Percentiles rank a stretch among this genome's conserved stretches.
These are phyloP conservation scores for Cyclotella sp. DNA, from an alignment of 108 stramenopile species.

Conservation along the genomic window DNA sequence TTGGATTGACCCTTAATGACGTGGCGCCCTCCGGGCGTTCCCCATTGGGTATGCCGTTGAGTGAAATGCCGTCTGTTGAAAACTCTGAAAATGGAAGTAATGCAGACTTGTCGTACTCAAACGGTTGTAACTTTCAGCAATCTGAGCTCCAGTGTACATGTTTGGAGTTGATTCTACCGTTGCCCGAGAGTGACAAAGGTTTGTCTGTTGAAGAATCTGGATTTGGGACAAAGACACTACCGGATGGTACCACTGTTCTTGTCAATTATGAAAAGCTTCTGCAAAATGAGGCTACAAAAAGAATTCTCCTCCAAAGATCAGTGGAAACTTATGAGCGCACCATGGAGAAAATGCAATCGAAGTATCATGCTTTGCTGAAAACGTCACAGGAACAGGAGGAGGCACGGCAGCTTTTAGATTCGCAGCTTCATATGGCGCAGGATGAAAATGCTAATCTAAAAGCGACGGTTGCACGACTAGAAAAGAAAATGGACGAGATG, in stretches of 20 bases:
- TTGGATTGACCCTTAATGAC: not conserved
- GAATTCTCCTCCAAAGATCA: conserved; percentile 70
- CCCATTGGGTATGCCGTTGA: conserved; percentile 45
- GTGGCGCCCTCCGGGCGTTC: not conserved
- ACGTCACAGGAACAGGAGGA: conserved; percentile 30
- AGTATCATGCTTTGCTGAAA: conserved; percentile 14
- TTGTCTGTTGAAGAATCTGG: conserved; percentile 22
- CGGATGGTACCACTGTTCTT: conserved; percentile 57
- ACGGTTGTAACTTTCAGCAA: conserved; percentile 9
- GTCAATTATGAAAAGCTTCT: conserved; percentile 71
- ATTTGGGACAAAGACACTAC: conserved; percentile 46
- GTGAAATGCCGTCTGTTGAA: conserved; percentile 39
- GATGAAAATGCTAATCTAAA: conserved; percentile 32
- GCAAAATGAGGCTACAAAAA: conserved; percentile 67
- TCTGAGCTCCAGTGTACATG: conserved; percentile 50
- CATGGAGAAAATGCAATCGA: conserved; percentile 20
- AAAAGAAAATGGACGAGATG: conserved; percentile 26
- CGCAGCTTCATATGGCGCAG: conserved; percentile 14
- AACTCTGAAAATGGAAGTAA: conserved; percentile 27
- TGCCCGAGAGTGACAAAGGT: conserved; percentile 39
- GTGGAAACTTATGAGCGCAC: conserved; percentile 45
- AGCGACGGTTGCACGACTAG: conserved; percentile 21
- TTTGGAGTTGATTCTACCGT: conserved; percentile 45
- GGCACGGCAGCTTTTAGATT: not conserved
- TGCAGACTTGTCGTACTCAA: not conserved